Base-by-base conservation (phyloP, 371 early-diverging fungal genomes). In the Mucor velutinosus region DNA sequence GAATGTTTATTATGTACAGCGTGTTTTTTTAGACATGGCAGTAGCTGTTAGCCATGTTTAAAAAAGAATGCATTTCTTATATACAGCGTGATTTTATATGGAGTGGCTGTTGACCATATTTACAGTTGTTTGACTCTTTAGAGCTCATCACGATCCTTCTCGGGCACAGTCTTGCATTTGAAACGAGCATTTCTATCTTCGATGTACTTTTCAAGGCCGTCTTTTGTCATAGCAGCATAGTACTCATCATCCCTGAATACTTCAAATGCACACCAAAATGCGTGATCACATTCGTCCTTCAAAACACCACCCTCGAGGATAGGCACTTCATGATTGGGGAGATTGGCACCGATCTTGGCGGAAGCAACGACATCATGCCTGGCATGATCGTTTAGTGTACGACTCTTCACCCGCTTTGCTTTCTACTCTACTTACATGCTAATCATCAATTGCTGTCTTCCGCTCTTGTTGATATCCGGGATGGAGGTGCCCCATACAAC, bases 401-500 rank as follows among this genome's bases (percentile, higher is more conserved):
- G 4, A 0, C 27, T 23, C 14, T 27, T 53, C 3, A 27, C 25
- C 8, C 6, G 12, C 23, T 41, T 41, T 51, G 10, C 23, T 19
- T 0, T 23, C 21, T 25, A 4, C 5, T 25, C 23, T 29, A 51
- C 58, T 72, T 71, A 78, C 78, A 76, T 76, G 30, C 65, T 63
- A 41, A 78, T 71, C 60, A 73, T 64, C 17, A 78, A 57, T 62
- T 78, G 78, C 10, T 70, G 66, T 29, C 72, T 55, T 21, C 76
- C 78, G 43, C 78, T 76, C 14, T 69, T 70, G 47, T 78, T 78
- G 57, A 78, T 70, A 65, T 78, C 78, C 30, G 70, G 67, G 39
- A 78, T 76, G 0, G 78, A 76, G 3, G 78, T 69, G n/a, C 78
- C 78, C 76, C 78, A 78, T 0, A 76, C 74, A 14, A 78, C 76